Evolutionary conservation across 345 rosid genomes (phyloP), one percentile per base, ranked within the genome.

Genomic region (Bretschneidera sinensis): DNA sequence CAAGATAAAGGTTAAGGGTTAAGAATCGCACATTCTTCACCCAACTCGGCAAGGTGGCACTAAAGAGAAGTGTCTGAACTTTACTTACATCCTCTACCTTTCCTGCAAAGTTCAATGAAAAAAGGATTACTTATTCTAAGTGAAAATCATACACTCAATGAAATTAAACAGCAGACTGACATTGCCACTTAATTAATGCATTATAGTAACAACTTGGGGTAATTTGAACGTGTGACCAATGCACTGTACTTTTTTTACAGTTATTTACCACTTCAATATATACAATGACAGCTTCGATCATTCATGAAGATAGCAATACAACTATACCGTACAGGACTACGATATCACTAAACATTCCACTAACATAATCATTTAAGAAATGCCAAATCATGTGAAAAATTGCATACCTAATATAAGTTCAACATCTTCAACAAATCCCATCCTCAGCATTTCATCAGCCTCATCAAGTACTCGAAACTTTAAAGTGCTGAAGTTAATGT

Each of bases 381-480:
- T 1, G 11, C 11, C 16, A 1, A 39, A 39, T 14, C 15, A 39
- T 7, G 16, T 14, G 16, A 39, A 11, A 39, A 21, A 43, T 43
- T 9, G 64, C 71, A 59, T 67, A 90, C 99, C 91, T 63, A 95
- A 84, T 65, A 95, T 95, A 60, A 91, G 84, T 69, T 95, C 95
- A 52, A 95, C 96, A 76, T 88, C 96, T 33, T 91, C 99, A 60
- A 90, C 99, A 74, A 95, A 95, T 25, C 99, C 99, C 96, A 95
- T 88, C 67, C 88, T 82, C 68, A 95, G 70, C 99, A 95, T 95
- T 70, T 95, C 99, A 76, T 95, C 99, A 66, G 97, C 96, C 77
- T 95, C 97, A 52, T 95, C 97, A 63, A 95, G 99, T 23, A 95
- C 96, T 60, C 97, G 89, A 68, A 91, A 95, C 67, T 81, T 84